Base-by-base conservation (phyloP, 805 yeast species). In the Wickerhamiella galacta region DNA sequence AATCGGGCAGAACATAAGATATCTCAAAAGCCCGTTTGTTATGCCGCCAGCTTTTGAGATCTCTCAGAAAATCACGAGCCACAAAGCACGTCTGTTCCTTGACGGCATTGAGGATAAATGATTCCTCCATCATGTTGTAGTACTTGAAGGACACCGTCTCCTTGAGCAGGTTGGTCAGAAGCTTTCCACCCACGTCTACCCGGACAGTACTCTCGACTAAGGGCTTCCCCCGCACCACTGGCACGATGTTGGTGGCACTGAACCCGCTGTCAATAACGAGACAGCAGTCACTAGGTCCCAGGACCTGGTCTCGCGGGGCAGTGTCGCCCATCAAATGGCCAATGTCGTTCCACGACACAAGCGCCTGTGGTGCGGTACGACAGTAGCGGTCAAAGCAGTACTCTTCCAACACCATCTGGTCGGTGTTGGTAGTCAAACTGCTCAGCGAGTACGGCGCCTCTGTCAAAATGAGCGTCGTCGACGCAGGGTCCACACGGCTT, bases 391-490 rank as follows among this genome's bases (percentile, higher is more conserved):
- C 63, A 47, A 90, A 78, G 3, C 81, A 93, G 48, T 75, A 90
- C 48, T 90, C 96, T 53, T 90, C 99, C 57, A 92, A 87, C 1
- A 90, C 67, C 0, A 90, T 77, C 55, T 83, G 94, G 51, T 90
- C 96, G 11, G 81, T 76, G 52, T 78, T 78, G 43, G 72, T 72
- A 23, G 92, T 78, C 20, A 87, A 61, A 33, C 72, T 75, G 2
- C 94, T 90, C 20, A 87, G 57, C 32, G 82, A 77, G 48, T 76
- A 72, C 16, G 93, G 87, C 4, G 81, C 61, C 46, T 90, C 95
- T 2, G 85, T 73, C 31, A 80, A 62, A 0, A 83, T 61, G 26
- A 90, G 58, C 35, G 76, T 71, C 2, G 69, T 57, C 1, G 69
- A 75, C 29, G 48, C 39, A 1, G 64, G 61, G 12, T 61, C 61